Conservation (phyloP, 2,329 filamentous ascomycete species). For the Phialophora tarda region DNA sequence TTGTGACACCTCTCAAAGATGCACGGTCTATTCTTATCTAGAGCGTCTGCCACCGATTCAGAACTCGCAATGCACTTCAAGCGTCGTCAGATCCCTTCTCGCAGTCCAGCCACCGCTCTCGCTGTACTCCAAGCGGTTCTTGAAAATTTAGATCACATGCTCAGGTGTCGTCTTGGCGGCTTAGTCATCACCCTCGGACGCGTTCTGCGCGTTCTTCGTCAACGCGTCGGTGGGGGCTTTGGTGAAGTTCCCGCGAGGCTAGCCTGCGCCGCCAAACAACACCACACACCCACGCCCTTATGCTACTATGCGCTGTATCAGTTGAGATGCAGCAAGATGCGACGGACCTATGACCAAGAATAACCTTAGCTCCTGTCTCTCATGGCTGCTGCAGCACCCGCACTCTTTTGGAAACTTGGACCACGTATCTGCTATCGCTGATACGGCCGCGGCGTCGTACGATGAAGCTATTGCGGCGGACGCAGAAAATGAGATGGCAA, state of each 20-base stretch:
- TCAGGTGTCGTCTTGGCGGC: slow-evolving; percentile 3
- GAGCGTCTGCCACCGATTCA: not conserved
- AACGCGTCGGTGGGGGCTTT: slow-evolving; percentile 20
- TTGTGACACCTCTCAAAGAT: not conserved
- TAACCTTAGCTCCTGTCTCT: slow-evolving; percentile 53
- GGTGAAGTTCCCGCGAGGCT: not conserved
- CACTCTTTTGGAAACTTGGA: slow-evolving; percentile 41
- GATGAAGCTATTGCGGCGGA: slow-evolving; percentile 22
- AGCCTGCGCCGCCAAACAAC: slow-evolving; percentile 13
- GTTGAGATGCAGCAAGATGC: slow-evolving; percentile 25
- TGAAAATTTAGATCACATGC: slow-evolving; percentile 13
- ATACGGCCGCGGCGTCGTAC: slow-evolving; percentile 15
- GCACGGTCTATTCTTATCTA: not conserved
- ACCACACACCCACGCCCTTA: not conserved
- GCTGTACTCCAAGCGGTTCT: not conserved
- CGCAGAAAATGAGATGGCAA: slow-evolving; percentile 48
- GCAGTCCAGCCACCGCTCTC: not conserved
- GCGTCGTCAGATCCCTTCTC: not conserved
- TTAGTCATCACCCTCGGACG: slow-evolving; percentile 2
- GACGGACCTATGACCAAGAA: slow-evolving; percentile 55
- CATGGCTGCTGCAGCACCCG: slow-evolving; percentile 53
- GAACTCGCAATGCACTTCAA: not conserved
- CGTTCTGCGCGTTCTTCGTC: not conserved
- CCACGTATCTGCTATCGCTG: slow-evolving; percentile 31
- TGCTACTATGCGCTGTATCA: not conserved